These are phyloP conservation scores for Apophysomyces elegans DNA, from an alignment of 371 early-diverging fungal species.

Conservation along the genomic window DNA sequence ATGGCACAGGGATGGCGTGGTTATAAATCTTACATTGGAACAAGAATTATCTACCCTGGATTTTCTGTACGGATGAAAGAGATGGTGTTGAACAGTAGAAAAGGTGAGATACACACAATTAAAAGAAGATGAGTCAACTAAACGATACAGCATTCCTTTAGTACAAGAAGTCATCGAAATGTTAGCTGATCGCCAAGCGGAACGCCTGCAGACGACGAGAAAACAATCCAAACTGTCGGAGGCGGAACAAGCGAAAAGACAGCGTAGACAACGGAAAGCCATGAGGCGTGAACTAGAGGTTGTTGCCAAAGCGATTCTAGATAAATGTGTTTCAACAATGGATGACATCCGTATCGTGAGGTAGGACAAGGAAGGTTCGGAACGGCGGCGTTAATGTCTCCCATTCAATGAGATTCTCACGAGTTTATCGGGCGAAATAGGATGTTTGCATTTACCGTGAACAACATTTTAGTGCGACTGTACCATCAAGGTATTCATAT, in stretches of 20 bases:
- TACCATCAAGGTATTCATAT: slow-evolving; percentile 89
- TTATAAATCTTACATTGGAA: slow-evolving; percentile 79
- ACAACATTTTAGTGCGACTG: slow-evolving; percentile 77
- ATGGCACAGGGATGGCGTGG: slow-evolving; percentile 77
- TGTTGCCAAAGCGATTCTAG: slow-evolving; percentile 65
- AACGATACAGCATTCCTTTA: slow-evolving; percentile 12
- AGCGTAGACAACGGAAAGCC: slow-evolving; percentile 38
- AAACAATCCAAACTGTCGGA: slow-evolving; percentile 21
- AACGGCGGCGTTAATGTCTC: not conserved
- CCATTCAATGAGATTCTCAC: slow-evolving; percentile 5
- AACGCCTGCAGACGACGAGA: slow-evolving; percentile 17
- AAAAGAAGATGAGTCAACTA: not conserved
- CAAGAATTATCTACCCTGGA: slow-evolving; percentile 71
- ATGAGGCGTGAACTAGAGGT: slow-evolving; percentile 56
- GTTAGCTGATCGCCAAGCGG: slow-evolving; percentile 26
- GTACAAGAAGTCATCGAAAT: slow-evolving; percentile 24
- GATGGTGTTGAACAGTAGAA: slow-evolving; percentile 42
- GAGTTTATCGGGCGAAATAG: slow-evolving; percentile 31
- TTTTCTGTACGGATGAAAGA: slow-evolving; percentile 66
- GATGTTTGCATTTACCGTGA: slow-evolving; percentile 73
- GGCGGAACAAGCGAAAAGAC: slow-evolving; percentile 11
- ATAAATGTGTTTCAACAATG: slow-evolving; percentile 73
- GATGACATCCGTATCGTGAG: slow-evolving; percentile 65
- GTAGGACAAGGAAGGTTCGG: slow-evolving; percentile 34
- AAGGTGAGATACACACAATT: slow-evolving; percentile 2